A percentile compares a stretch with the other conserved stretches of the same genome.
These are phyloP conservation scores for Apiospora koreana DNA, from an alignment of 2,329 filamentous ascomycete genomes.

Conservation along the genomic window DNA sequence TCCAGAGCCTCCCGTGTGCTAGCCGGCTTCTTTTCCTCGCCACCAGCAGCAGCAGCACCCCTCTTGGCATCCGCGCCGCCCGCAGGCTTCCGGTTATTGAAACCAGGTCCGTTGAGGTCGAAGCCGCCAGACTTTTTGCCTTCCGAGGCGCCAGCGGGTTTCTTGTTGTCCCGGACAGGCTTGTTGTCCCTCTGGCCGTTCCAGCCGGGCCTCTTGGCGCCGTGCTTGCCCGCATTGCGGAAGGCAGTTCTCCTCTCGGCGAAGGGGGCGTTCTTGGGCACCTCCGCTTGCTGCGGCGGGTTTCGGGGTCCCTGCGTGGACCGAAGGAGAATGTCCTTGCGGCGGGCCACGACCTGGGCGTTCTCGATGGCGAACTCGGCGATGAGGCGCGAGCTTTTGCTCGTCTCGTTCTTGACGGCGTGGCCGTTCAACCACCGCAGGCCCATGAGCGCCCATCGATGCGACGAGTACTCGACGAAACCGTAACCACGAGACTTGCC, in stretches of 20 bases:
- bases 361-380: conserved; percentile 99
- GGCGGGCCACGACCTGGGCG: conserved; percentile 85
- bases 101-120: not conserved
- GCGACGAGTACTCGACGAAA: conserved; percentile 94
- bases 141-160: not conserved
- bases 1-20: conserved; percentile 43
- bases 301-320: conserved; percentile 27
- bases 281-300: conserved; percentile 17
- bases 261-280: not conserved
- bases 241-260: not conserved
- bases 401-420: conserved; percentile 57
- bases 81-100: conserved; percentile 11
- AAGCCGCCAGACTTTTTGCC: not conserved
- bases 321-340: conserved; percentile 57
- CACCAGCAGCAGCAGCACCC: too few relatives aligned
- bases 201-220: not conserved
- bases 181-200: not conserved
- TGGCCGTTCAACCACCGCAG: conserved; percentile 90
- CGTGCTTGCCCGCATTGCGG: not conserved
- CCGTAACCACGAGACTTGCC: conserved; percentile 91
- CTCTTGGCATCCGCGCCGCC: conserved; percentile 13
- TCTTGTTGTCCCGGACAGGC: conserved; percentile 14
- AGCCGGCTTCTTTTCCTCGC: conserved; percentile 28
- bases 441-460: conserved; percentile 93
- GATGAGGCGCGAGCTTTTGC: conserved; percentile 86